phyloP scores from a whole-genome alignment of 805 yeast genomes.

The Candida alai region DNA sequence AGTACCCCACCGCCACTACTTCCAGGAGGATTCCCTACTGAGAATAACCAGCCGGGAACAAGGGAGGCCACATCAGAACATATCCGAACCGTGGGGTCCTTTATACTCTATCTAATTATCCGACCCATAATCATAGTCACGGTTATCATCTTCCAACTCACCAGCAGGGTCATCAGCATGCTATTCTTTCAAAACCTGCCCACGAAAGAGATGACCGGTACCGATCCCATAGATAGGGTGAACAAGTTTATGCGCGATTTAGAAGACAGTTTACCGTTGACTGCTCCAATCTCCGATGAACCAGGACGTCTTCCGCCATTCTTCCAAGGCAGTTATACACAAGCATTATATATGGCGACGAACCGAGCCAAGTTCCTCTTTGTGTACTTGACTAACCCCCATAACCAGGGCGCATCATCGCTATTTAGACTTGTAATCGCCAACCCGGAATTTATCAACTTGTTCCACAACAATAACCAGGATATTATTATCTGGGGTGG shows the following conservation, averaged over 20 bases:
- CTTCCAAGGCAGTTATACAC: constrained; percentile 73
- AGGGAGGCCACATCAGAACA: no score
- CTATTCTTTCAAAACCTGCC: constrained; percentile 23
- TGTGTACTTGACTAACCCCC: constrained; percentile 68
- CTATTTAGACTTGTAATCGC: constrained; percentile 55
- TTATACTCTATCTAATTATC: constrained; percentile 13
- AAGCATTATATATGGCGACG: constrained; percentile 69
- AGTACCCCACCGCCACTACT: no score
- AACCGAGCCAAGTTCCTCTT: constrained; percentile 67
- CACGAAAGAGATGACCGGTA: constrained; percentile 11
- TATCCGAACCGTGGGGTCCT: no score
- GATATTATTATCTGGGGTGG: constrained; percentile 84
- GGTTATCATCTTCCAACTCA: constrained; percentile 18
- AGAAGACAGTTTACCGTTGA: constrained; percentile 37
- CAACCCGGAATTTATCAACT: constrained; percentile 43
- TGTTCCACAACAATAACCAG: constrained; percentile 28
- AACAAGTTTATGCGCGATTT: constrained; percentile 48
- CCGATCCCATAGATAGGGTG: constrained; percentile 52
- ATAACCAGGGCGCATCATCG: constrained; percentile 56
- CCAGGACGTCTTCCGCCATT: constrained; percentile 38
- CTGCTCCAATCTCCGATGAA: constrained; percentile 7
- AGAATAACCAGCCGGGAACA: no score
- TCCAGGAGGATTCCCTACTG: no score
- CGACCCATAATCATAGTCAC: constrained; percentile 25
- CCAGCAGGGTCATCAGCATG: constrained; percentile 19